These are phyloP conservation scores for Fagopyrum esculentum DNA, from an alignment of 148 eudicot species.

Conservation along the genomic window DNA sequence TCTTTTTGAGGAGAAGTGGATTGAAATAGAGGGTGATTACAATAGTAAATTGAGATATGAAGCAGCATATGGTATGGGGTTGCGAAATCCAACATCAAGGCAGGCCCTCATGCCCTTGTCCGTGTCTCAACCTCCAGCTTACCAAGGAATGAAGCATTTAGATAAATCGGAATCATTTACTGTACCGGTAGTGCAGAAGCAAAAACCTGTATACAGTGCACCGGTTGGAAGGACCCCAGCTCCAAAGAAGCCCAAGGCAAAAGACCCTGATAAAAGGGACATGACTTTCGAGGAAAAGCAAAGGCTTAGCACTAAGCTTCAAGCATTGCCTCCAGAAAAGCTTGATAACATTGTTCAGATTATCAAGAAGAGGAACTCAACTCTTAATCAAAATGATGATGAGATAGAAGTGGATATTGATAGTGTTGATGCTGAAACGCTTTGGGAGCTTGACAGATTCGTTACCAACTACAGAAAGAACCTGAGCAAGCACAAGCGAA, in stretches of 20 bases:
- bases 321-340: conserved; percentile 67
- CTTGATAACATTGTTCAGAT: conserved; percentile 73
- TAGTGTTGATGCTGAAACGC: conserved; percentile 23
- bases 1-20: too few relatives aligned
- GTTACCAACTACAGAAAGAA: conserved; percentile 85
- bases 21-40: too few relatives aligned
- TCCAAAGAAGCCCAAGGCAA: conserved; percentile 79
- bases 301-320: conserved; percentile 74
- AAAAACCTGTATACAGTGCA: too few relatives aligned
- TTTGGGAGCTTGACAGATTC: conserved; percentile 91
- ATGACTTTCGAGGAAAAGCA: conserved; percentile 92
- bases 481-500: conserved; percentile 68
- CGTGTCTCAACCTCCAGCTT: too few relatives aligned
- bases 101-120: too few relatives aligned
- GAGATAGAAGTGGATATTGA: conserved; percentile 21
- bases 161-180: too few relatives aligned
- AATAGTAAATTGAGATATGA: too few relatives aligned
- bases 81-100: too few relatives aligned
- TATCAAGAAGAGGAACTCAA: conserved; percentile 60
- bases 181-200: too few relatives aligned
- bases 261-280: conserved; percentile 73
- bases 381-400: conserved; percentile 66
- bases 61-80: too few relatives aligned
- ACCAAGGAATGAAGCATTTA: too few relatives aligned
- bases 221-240: conserved; percentile 17